A percentile compares a stretch with the other conserved stretches of the same genome.
Evolutionary conservation across 352 stramenopile species (phyloP).

Genomic region (Aphanomyces euteiches): DNA sequence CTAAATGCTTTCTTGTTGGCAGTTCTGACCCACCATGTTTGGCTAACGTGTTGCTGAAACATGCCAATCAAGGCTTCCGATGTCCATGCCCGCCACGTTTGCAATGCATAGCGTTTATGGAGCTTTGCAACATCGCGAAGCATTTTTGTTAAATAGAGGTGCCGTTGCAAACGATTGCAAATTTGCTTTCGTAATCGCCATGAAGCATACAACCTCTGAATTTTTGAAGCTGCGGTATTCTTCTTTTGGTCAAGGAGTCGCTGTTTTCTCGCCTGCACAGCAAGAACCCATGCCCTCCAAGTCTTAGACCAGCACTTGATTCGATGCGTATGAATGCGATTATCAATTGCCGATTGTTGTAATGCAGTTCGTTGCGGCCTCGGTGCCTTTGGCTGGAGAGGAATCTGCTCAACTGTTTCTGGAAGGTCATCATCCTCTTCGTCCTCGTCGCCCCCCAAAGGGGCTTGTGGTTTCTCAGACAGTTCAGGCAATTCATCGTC

Average conservation of each 20-base stretch:
- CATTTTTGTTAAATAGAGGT: not conserved
- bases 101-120: not conserved
- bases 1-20: too few species aligned
- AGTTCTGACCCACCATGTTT: too few species aligned
- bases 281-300: not conserved
- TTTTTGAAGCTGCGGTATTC: not conserved
- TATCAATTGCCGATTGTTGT: not conserved
- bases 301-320: not conserved
- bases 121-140: not conserved
- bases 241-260: not conserved
- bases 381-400: not conserved
- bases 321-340: not conserved
- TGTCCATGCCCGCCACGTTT: not conserved
- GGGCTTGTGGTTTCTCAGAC: not conserved
- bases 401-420: not conserved
- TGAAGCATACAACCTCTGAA: not conserved
- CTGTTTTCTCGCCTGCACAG: not conserved
- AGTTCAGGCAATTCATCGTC: conserved; percentile 17
- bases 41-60: too few species aligned
- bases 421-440: not conserved
- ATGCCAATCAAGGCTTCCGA: not conserved
- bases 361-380: not conserved
- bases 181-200: not conserved
- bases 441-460: not conserved
- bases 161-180: not conserved